Percentiles rank a stretch among this genome's conserved stretches.
phyloP scores from a whole-genome alignment of 176 grass and related monocot species.

The Puccinellia tenuiflora region DNA sequence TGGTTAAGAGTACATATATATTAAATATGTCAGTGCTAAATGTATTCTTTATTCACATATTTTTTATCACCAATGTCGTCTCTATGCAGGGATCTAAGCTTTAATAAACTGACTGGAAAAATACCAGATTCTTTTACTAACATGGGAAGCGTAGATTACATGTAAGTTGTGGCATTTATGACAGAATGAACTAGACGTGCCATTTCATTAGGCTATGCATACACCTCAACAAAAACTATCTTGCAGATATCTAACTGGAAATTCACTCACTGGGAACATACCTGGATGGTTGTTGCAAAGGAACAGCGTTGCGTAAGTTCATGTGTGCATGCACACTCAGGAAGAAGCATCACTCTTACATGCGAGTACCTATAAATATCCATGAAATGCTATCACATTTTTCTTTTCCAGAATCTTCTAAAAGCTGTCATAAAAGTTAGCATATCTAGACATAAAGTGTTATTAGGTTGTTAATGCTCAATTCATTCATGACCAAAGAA shows the following conservation, averaged over 20 bases:
- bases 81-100: constrained; percentile 74
- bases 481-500: constrained; percentile 3
- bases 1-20: background rate
- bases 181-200: constrained; percentile 10
- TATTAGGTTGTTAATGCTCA: background rate
- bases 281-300: constrained; percentile 65
- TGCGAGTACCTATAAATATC: constrained; percentile 4
- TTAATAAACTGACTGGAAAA: constrained; percentile 74
- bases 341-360: background rate
- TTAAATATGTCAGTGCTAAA: background rate
- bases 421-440: background rate
- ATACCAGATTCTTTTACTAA: constrained; percentile 61
- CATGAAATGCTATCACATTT: background rate
- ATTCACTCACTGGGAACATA: constrained; percentile 71
- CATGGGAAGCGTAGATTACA: constrained; percentile 55
- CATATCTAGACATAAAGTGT: background rate
- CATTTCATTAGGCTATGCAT: constrained; percentile 5
- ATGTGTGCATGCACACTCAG: background rate
- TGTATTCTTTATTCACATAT: constrained; percentile 8
- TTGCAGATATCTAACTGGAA: constrained; percentile 69
- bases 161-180: constrained; percentile 49
- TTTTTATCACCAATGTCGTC: constrained; percentile 25
- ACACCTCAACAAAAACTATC: constrained; percentile 10
- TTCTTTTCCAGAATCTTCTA: background rate
- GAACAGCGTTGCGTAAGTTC: constrained; percentile 71